Conservation (phyloP, 805 yeast genomes). For the Isabelozyma pseudorhagii region DNA sequence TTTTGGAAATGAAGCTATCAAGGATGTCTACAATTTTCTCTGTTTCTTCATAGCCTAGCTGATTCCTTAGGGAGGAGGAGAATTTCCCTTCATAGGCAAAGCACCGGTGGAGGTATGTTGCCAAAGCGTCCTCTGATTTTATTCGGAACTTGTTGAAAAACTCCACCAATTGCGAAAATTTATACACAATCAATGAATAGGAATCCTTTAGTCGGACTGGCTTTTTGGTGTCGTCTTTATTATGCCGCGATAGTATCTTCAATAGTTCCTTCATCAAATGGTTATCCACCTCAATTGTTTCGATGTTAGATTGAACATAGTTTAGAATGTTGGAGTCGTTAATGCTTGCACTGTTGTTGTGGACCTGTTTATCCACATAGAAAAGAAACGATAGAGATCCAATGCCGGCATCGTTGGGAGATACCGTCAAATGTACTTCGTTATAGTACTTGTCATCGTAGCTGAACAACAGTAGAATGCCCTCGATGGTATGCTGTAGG, state of each 20-base stretch:
- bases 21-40: conserved; percentile 15
- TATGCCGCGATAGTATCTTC: neutral
- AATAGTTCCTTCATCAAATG: neutral
- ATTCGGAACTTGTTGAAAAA: conserved; percentile 11
- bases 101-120: conserved; percentile 15
- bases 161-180: conserved; percentile 13
- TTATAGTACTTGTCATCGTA: conserved; percentile 10
- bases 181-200: conserved; percentile 11
- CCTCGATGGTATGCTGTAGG: conserved; percentile 9
- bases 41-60: conserved; percentile 16
- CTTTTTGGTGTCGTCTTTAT: neutral
- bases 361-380: conserved; percentile 2
- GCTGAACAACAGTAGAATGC: conserved; percentile 11
- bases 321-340: neutral
- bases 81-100: conserved; percentile 13
- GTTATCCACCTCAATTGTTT: neutral
- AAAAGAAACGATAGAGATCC: conserved; percentile 6
- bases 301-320: neutral
- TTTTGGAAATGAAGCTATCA: conserved; percentile 14
- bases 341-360: neutral
- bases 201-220: conserved; percentile 13
- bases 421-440: conserved; percentile 3
- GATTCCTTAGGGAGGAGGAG: conserved; percentile 11
- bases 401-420: conserved; percentile 1
- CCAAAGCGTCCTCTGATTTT: conserved; percentile 13